These are phyloP conservation scores for Aurinia saxatilis DNA, from an alignment of 345 rosid species.

Conservation along the genomic window DNA sequence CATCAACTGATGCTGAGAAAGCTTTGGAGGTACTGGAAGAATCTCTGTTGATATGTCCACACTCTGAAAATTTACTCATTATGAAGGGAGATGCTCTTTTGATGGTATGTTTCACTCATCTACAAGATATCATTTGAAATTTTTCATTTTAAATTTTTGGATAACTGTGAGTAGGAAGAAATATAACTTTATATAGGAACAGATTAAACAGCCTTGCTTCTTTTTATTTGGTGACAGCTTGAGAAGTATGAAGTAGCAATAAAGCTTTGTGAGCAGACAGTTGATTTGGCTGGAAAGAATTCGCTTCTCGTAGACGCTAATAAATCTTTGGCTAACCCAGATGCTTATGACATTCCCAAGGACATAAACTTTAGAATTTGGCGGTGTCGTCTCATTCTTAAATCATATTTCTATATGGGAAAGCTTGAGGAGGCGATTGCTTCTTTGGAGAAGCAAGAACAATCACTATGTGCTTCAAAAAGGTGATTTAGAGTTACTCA, in stretches of 20 bases:
- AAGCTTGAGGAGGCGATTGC: constrained; percentile 80
- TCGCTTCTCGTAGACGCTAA: constrained; percentile 28
- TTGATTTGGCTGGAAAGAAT: constrained; percentile 67
- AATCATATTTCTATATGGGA: constrained; percentile 77
- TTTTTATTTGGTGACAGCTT: constrained; percentile 51
- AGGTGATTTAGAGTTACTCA: constrained; percentile 34
- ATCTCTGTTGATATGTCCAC: constrained; percentile 52
- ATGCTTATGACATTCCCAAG: constrained; percentile 33
- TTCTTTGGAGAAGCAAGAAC: constrained; percentile 61
- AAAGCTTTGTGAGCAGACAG: constrained; percentile 72
- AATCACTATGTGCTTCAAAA: constrained; percentile 30
- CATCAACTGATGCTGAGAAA: constrained; percentile 42
- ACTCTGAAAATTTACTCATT: constrained; percentile 69
- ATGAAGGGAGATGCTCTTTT: constrained; percentile 82
- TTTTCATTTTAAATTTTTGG: neutral
- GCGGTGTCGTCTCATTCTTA: constrained; percentile 58
- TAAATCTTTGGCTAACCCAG: constrained; percentile 27
- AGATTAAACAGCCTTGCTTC: neutral
- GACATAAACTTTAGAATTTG: constrained; percentile 49
- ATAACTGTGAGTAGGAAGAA: neutral
- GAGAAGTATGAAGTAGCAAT: constrained; percentile 77
- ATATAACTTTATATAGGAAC: neutral
- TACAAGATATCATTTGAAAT: neutral
- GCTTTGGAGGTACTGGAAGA: constrained; percentile 66
- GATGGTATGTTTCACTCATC: constrained; percentile 41